A percentile compares a stretch with the other conserved stretches of the same genome.
phyloP scores from a whole-genome alignment of 2,329 filamentous ascomycete genomes.

The Fusarium torulosum region DNA sequence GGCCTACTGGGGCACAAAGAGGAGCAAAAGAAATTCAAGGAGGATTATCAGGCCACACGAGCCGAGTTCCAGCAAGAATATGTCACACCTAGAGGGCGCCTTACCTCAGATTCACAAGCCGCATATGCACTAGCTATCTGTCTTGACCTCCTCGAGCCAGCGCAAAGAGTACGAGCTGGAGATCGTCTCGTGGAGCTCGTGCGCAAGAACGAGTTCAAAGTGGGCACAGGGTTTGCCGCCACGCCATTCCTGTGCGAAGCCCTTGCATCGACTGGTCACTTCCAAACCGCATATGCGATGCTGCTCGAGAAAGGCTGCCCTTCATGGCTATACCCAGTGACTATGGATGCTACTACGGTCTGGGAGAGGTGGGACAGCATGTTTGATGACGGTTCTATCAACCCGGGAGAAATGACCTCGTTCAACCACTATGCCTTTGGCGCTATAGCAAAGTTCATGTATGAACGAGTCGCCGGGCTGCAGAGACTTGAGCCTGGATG shows the following conservation, averaged over 20 bases:
- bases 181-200: conserved; percentile 17
- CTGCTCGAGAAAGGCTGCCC: conserved; percentile 58
- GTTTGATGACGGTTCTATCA: conserved; percentile 58
- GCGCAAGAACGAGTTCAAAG: conserved; percentile 22
- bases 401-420: conserved; percentile 61
- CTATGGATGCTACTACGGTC: conserved; percentile 60
- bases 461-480: conserved; percentile 42
- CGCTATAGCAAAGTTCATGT: conserved; percentile 52
- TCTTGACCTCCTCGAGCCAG: conserved; percentile 11
- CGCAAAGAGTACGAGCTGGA: conserved; percentile 6
- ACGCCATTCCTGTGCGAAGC: conserved; percentile 42
- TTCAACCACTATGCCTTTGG: conserved; percentile 65
- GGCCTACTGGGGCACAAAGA: background rate
- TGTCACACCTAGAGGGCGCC: conserved; percentile 8
- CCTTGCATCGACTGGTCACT: background rate
- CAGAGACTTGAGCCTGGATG: conserved; percentile 34
- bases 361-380: conserved; percentile 66
- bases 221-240: conserved; percentile 50
- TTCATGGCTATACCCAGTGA: conserved; percentile 62
- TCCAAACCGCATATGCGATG: conserved; percentile 50
- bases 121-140: conserved; percentile 28
- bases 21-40: background rate
- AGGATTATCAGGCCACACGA: background rate
- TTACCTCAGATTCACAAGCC: conserved; percentile 27
- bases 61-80: conserved; percentile 27